Evolutionary conservation across 257 asterid genomes (phyloP), one percentile per base, ranked within the genome.

Genomic region (Nemophila menziesii): DNA sequence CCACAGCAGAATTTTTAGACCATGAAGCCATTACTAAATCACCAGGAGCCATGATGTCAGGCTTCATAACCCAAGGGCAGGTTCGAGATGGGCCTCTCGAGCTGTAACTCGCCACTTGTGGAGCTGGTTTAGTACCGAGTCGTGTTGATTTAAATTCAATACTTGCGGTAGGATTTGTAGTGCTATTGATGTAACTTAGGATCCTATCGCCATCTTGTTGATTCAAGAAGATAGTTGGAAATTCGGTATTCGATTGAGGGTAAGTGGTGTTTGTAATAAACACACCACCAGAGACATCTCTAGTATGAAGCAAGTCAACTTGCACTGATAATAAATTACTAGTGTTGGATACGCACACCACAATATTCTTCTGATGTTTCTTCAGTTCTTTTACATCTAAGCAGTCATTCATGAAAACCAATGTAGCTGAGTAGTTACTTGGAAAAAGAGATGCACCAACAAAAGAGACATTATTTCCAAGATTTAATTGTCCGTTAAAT

Each of bases 21-120:
- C 89, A 78, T 0, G 84, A 58, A 14, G 86, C 86, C 14, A 76
- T 63, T 26, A 76, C 69, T 16, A 57, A 60, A 21, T 61, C 66
- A 1, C 86, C 81, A 0, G 81, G 86, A 13, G 76, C 83, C 62
- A 49, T 63, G 4, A 76, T 27, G 16, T 76, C 86, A 1, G 86
- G 86, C 51, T 76, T 76, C 8, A 77, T 58, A 20, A 77, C 55
- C 3, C 11, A 44, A 5, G 87, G 87, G 42, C 79, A 73, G 44
- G 64, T 64, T 20, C 7, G 43, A 0, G 82, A 70, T 9, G 83
- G 89, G 24, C 89, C 89, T 20, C 89, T 50, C 0, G 89, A 70
- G 80, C 80, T 74, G 62, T 70, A 78, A 40, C 64, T 39, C 14
- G 26, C 22, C 13, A 48, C 54, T 18, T 16, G 20, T 3, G 54